These are phyloP conservation scores for Hypocreales sp. DNA, from an alignment of 2,329 filamentous ascomycete genomes.

Conservation along the genomic window DNA sequence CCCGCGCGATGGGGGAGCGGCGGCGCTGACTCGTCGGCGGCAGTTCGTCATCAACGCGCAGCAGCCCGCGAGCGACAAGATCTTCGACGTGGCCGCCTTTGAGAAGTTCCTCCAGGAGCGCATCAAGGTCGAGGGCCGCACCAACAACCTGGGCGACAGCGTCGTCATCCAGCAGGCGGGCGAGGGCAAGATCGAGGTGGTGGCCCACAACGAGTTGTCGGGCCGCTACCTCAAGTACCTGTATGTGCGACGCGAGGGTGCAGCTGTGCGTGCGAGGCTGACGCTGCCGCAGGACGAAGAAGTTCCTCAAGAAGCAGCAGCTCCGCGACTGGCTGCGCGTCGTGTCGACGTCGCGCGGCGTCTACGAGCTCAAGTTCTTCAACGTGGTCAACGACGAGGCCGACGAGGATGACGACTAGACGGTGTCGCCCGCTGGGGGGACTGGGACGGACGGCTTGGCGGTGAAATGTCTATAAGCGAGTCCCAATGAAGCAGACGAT, in stretches of 20 bases:
- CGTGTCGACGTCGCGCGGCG: slow-evolving; percentile 92
- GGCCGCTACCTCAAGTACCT: slow-evolving; percentile 99
- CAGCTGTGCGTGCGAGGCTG: background rate
- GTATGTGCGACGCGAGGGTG: slow-evolving; percentile 36
- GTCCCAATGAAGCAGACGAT: background rate
- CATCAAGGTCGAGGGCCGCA: slow-evolving; percentile 98
- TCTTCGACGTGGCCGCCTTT: slow-evolving; percentile 97
- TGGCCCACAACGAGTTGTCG: slow-evolving; percentile 94
- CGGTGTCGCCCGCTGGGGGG: slow-evolving; percentile 6
- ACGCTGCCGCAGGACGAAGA: slow-evolving; percentile 67
- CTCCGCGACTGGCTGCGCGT: slow-evolving; percentile 99
- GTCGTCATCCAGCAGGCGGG: slow-evolving; percentile 81
- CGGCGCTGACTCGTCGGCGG: no score
- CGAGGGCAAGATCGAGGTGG: slow-evolving; percentile 96
- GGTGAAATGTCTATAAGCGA: no score
- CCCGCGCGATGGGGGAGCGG: no score
- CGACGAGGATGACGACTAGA: slow-evolving; percentile 98
- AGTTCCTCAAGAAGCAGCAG: slow-evolving; percentile 99
- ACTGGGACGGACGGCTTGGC: no score
- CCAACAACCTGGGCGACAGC: slow-evolving; percentile 91
- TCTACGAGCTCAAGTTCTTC: slow-evolving; percentile 99
- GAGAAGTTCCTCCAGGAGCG: slow-evolving; percentile 99
- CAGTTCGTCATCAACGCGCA: slow-evolving; percentile 99
- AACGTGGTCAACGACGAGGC: slow-evolving; percentile 98
- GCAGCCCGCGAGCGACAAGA: slow-evolving; percentile 97